These are phyloP conservation scores for Tieghemostelium lacteum DNA, from an alignment of 78 protist species.

Conservation along the genomic window DNA sequence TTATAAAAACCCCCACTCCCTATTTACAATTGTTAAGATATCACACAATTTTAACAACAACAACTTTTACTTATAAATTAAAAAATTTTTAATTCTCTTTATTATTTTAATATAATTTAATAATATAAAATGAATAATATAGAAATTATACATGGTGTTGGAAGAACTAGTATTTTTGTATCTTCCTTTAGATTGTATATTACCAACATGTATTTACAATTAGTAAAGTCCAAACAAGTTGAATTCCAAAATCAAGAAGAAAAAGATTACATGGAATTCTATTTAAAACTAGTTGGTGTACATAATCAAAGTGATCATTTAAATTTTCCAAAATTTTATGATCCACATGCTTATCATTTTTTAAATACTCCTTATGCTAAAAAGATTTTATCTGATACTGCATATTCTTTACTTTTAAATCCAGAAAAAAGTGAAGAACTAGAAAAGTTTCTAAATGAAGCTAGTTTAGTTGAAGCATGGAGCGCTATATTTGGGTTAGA, in stretches of 20 bases:
- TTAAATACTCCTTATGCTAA: slow-evolving; percentile 7
- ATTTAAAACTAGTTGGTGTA: too few relatives aligned
- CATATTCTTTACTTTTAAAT: too few relatives aligned
- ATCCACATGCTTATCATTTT: slow-evolving; percentile 9
- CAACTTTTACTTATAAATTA: too few relatives aligned
- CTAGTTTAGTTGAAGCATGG: slow-evolving; percentile 13
- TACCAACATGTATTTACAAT: slow-evolving; percentile 2
- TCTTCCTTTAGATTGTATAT: slow-evolving; percentile 13
- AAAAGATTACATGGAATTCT: not conserved
- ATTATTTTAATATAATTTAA: too few relatives aligned
- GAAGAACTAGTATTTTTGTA: slow-evolving; percentile 14
- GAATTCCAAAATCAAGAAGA: not conserved
- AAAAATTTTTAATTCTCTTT: too few relatives aligned
- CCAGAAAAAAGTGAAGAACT: not conserved
- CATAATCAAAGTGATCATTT: not conserved
- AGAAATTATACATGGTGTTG: slow-evolving; percentile 5
- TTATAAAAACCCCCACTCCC: too few relatives aligned
- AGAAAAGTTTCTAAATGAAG: not conserved
- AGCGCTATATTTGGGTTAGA: not conserved
- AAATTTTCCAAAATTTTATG: slow-evolving; percentile 23
- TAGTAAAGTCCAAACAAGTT: not conserved
- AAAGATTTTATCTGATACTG: not conserved
- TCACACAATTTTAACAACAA: too few relatives aligned
- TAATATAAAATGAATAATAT: too few relatives aligned
- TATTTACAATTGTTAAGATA: too few relatives aligned